Conservation (phyloP, 495 filamentous ascomycete species). For the Pseudoneurospora amorphoporcata region DNA sequence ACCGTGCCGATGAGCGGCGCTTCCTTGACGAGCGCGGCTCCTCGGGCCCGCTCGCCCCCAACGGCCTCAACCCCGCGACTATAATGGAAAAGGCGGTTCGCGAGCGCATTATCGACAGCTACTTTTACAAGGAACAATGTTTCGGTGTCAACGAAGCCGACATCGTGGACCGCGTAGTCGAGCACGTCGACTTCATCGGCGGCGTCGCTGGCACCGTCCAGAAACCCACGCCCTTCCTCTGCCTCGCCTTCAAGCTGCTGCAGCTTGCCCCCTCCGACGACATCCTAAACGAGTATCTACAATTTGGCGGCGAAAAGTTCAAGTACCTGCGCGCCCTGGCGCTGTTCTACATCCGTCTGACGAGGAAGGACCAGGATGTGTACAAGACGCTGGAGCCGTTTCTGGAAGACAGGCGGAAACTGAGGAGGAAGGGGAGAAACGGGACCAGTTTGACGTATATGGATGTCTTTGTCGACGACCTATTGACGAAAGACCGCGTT, state of each 20-base stretch:
- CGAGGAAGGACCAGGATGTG: conserved; percentile 71
- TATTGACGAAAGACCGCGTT: conserved; percentile 80
- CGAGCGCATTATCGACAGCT: conserved; percentile 86
- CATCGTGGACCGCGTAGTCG: conserved; percentile 81
- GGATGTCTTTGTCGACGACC: conserved; percentile 89
- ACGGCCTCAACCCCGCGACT: conserved; percentile 75
- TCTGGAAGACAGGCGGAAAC: conserved; percentile 71
- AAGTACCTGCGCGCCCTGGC: conserved; percentile 86
- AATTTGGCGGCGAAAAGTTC: conserved; percentile 61
- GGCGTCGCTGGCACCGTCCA: conserved; percentile 76
- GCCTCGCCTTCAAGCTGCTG: conserved; percentile 87
- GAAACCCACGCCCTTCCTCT: conserved; percentile 86
- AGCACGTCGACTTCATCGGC: conserved; percentile 68
- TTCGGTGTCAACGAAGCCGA: conserved; percentile 88
- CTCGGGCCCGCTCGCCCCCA: conserved; percentile 38
- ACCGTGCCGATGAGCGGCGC: conserved; percentile 63
- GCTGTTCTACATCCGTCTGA: conserved; percentile 86
- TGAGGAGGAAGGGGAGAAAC: conserved; percentile 61
- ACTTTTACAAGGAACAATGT: conserved; percentile 98
- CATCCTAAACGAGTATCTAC: conserved; percentile 72
- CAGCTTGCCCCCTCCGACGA: conserved; percentile 73
- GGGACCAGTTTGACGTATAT: conserved; percentile 67
- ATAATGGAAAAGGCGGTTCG: conserved; percentile 89
- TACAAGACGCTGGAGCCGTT: conserved; percentile 74
- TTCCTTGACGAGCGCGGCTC: conserved; percentile 69